Base-by-base conservation (phyloP, 306 rosid genomes). In the Citrullus amarus region DNA sequence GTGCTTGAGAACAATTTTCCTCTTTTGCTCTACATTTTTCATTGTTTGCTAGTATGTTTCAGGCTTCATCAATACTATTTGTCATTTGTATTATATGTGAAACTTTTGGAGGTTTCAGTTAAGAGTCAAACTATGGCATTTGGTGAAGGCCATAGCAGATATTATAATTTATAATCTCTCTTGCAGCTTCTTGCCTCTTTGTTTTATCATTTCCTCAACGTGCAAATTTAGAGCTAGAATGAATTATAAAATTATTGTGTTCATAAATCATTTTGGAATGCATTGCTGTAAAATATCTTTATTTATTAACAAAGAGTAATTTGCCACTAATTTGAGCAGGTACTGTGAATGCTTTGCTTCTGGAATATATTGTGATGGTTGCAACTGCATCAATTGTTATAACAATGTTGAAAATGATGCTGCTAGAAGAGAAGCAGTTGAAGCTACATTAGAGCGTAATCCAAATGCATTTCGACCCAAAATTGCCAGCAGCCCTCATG, bases 281-380 rank as follows among this genome's bases (percentile, higher is more conserved):
- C 54, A 18, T 53, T 74, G 78, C 62, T 74, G 63, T 32, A 10
- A 53, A 50, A 15, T 61, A 25, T 41, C 28, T 57, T 39, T 18
- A 20, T 6, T 39, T 79, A 32, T 13, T 70, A 55, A 25, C 75
- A 50, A 57, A 74, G 77, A 83, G 87, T 76, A 82, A 75, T 70
- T 74, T 78, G 58, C 66, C 74, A 57, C 78, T 86, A n/a, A 87
- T 70, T 78, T 84, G 85, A 81, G 83, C 93, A 96, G 99, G 91
- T 96, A 96, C 72, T 96, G 99, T 67, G 99, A 96, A 87, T 96
- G 99, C 86, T 96, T 96, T 85, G 99, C 99, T 76, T 96, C 99
- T 62, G 98, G 99, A 85, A 92, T 96, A 86, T 91, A 92, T 82
- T 96, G 99, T 62, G 99, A 96, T 14, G 99, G 99, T 67, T 96